Base-by-base conservation (phyloP, 805 yeast species). In the Teunomyces stri region DNA sequence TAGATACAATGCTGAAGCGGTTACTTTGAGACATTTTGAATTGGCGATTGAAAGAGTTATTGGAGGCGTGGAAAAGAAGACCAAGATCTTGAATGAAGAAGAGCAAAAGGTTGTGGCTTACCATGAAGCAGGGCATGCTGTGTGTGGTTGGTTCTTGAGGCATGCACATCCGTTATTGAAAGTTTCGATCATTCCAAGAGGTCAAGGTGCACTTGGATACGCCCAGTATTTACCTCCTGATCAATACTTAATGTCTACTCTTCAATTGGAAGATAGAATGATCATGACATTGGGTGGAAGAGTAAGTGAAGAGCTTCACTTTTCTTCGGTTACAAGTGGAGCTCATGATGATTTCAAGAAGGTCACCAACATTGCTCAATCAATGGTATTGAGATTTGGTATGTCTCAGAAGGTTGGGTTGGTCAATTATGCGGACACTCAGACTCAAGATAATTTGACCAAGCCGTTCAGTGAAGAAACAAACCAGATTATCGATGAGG, bases 91-190 rank as follows among this genome's bases (percentile, higher is more conserved):
- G 51, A 81, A 89, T 2, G 85, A 89, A 1, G 91, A 86, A 50
- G 98, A 95, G 63, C 89, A 90, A 69, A 82, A 76, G 52, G 82
- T 89, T 22, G 97, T 95, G 48, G 99, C 99, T 0, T 94, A 87
- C 60, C 99, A 95, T 64, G 99, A 94, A 68, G 99, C 99, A 3
- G 99, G 99, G 3, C 99, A 95, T 69, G 99, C 99, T 9, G 81
- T 94, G 51, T 91, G 98, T 67, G 99, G 99, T 10, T 94, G 99
- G 99, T 90, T 75, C 61, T 77, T 94, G 60, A 81, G 87, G 65
- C 79, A 79, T 66, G 96, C 98, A 2, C 97, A 92, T 63, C 99
- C 99, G 6, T 73, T 95, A 48, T 75, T 94, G 50, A 94, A 94
- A 73, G 99, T 94, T 15, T 89, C 97, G 12, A 94, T 95, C 58